Evolutionary conservation across 768 basidiomycete species (phyloP), one percentile per base, ranked within the genome.

Genomic region (Dentipellis sp.): DNA sequence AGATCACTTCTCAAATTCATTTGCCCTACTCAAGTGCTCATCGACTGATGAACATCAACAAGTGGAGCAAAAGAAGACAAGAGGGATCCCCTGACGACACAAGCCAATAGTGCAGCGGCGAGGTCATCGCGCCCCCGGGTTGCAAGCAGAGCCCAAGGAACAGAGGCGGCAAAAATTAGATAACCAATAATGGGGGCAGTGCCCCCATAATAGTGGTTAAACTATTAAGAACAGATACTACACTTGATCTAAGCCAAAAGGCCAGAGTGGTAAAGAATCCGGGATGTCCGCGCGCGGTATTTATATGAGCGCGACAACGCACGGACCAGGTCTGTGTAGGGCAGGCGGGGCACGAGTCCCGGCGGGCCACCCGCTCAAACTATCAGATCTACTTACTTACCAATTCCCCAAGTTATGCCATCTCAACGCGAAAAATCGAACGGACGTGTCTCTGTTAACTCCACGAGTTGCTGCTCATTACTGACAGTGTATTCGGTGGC

Each of bases 171-270:
- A 50, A 50, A 50, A 50, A 50, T 50, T 50, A 50, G 48, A 50
- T 50, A 50, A 50, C 48, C 48, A 50, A 50, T 50, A 50, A 50
- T 50, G 23, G 48, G 48, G 48, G 48, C 48, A 7, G 66, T 67
- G 66, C 66, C 66, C 59, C 59, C 66, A 67, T 67, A 67, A 67
- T 67, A 67, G 66, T 67, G 66, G 66, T 82, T 82, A 82, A 82
- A 82, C 81, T 82, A 81, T 83, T 83, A 86, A 89, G 86, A 88
- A 89, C 88, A 91, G 87, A 89, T 91, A 90, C 88, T 89, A 90
- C 88, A 90, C 88, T 89, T 89, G 87, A 89, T 90, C 88, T 88
- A 89, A 90, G 88, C 88, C 87, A 89, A 88, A 86, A 88, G 86
- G 85, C 86, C 86, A 87, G 86, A 88, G 86, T 87, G 86, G 85